Evolutionary conservation across 2,329 filamentous ascomycete genomes (phyloP).

Genomic region (Xenosphaeropsis pyriputrescens): DNA sequence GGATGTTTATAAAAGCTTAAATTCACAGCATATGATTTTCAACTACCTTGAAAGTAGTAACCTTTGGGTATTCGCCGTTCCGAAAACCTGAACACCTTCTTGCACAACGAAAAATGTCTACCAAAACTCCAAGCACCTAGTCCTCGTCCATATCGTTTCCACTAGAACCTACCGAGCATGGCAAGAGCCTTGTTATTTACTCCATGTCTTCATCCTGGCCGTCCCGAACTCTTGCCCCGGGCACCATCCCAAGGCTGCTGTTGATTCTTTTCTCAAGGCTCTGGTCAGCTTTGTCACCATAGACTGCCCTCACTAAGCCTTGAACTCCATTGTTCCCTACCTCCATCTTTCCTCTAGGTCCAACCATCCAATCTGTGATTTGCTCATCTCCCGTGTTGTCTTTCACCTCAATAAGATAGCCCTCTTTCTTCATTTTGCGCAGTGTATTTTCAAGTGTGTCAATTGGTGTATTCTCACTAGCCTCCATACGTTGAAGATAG

Average conservation of each 20-base stretch:
- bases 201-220: too few species aligned
- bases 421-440: conserved; percentile 62
- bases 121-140: too few species aligned
- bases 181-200: too few species aligned
- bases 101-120: too few species aligned
- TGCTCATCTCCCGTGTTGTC: conserved; percentile 63
- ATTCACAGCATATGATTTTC: too few species aligned
- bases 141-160: too few species aligned
- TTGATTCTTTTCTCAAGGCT: conserved; percentile 45
- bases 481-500: conserved; percentile 60
- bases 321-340: conserved; percentile 65
- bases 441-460: conserved; percentile 66
- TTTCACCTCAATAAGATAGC: conserved; percentile 66
- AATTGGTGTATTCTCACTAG: conserved; percentile 55
- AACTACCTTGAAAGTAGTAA: too few species aligned
- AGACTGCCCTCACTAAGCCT: conserved; percentile 49
- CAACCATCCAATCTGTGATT: conserved; percentile 67
- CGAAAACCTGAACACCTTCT: too few species aligned
- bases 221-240: too few species aligned
- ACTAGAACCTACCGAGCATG: too few species aligned
- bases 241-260: conserved; percentile 37
- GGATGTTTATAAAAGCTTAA: too few species aligned
- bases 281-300: conserved; percentile 30
- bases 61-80: too few species aligned
- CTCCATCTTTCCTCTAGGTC: conserved; percentile 74